Evolutionary conservation across 306 rosid species (phyloP).

Genomic region (Astragalus glycyphyllos): DNA sequence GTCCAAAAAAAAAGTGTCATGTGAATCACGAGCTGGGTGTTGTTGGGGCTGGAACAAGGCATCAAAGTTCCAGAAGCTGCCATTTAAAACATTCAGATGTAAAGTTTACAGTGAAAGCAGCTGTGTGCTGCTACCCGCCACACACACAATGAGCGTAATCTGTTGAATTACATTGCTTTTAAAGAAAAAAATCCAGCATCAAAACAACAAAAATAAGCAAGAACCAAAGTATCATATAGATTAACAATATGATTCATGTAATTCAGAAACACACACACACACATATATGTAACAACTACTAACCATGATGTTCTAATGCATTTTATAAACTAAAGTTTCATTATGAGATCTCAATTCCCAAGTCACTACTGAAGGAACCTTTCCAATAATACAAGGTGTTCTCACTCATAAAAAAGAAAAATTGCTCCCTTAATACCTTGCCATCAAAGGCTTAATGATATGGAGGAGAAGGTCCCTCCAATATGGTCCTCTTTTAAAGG

Average conservation of each 20-base stretch:
- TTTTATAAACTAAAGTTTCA: too few relatives aligned
- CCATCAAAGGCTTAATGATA: too few relatives aligned
- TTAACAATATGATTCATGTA: conserved; percentile 24
- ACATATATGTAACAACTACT: too few relatives aligned
- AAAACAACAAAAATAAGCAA: background rate
- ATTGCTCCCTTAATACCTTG: too few relatives aligned
- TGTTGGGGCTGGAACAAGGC: conserved; percentile 98
- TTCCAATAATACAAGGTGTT: too few relatives aligned
- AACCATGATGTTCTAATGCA: background rate
- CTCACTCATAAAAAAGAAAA: too few relatives aligned
- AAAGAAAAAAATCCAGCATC: background rate
- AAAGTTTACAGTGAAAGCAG: background rate
- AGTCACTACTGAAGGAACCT: too few relatives aligned
- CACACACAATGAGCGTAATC: background rate
- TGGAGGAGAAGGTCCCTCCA: too few relatives aligned
- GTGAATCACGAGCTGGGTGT: conserved; percentile 98
- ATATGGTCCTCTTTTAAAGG: too few relatives aligned
- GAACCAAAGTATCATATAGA: background rate
- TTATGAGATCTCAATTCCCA: too few relatives aligned
- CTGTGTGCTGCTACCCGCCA: background rate
- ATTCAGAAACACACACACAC: too few relatives aligned
- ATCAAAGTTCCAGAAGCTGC: conserved; percentile 97
- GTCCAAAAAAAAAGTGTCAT: conserved; percentile 85
- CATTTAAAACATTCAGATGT: conserved; percentile 41
- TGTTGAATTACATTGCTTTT: background rate